Evolutionary conservation across 2,329 filamentous ascomycete species (phyloP), one percentile per base, ranked within the genome.

Genomic region (Pleurostoma richardsiae): DNA sequence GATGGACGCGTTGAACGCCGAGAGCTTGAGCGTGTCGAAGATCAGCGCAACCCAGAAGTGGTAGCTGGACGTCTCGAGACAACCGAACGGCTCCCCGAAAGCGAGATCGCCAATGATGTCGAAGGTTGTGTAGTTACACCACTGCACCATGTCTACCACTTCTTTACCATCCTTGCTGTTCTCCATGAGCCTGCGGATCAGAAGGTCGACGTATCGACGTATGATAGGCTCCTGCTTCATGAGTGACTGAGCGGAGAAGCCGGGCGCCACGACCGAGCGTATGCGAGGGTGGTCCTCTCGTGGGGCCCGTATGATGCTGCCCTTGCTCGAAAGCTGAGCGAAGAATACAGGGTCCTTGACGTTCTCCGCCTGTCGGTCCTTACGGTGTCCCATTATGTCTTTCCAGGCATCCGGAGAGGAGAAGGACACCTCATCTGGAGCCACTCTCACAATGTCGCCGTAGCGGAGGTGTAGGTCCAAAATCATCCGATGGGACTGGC

Each of bases 71-170:
- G 29, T 41, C 4, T 47, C 39, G 26, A 51, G 47, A 27, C 49
- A 45, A 11, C 47, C 49, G n/a, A 51, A 51, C 7, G 49, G 27
- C 31, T 51, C 49, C 3, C 49, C 49, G 38, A 51, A 51, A 3
- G 49, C 44, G 49, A 64, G 54, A 40, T 56, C 54, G 27, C 57
- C 55, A 52, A 59, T 55, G 4, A 59, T 49, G 45, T 60, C 58
- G 41, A 60, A 70, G 7, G 67, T 62, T 0, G 61, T 55, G 52
- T 57, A 67, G 29, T 67, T 66, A 50, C 56, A 68, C 66, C 66
- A 69, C 19, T 52, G 51, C 29, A 51, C 52, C 30, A 57, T 43
- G 45, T 64, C 52, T 33, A 65, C 49, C 27, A 52, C 49, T 42
- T 50, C 52, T 5, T 44, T 38, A 6, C 48, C 56, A 2, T 30